Base-by-base conservation (phyloP, 1,284 basidiomycete genomes). In the Ustilago shanxiensis region DNA sequence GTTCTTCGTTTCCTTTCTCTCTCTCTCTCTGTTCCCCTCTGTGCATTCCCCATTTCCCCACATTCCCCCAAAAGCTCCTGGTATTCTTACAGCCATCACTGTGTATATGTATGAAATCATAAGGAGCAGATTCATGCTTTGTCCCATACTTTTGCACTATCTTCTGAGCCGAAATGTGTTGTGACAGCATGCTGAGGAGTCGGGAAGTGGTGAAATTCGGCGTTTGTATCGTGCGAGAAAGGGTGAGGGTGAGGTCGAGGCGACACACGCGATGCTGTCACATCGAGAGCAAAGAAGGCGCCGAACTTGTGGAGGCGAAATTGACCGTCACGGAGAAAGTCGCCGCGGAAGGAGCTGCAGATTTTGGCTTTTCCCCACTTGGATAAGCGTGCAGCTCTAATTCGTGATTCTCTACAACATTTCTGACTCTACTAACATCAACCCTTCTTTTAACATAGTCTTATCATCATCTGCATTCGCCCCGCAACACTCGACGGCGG, bases 11-110 rank as follows among this genome's bases (percentile, higher is more conserved):
- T 16, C 35, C 35, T 20, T n/a, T 26, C 31, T 14, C 35, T 31
- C 28, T 10, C 26, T 44, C 52, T 54, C 37, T 18, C 52, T 47
- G 24, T 44, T 18, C n/a, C 24, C 31, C 28, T 35, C 16, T 54
- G 28, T 49, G 41, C 60, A 45, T 62, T 55, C 41, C 60, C 60
- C 55, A 35, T 39, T n/a, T n/a, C 24, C 33, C 39, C 53, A n/a
- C 13, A 33, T 26, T 39, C 49, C 56, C 72, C 22, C 54, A 63
- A 69, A 63, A 62, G 55, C 63, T 60, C 60, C 60, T 60, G 33
- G n/a, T n/a, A n/a, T 49, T 35, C 51, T 45, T 29, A 41, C 47
- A 24, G 37, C 13, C 20, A 28, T 53, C 55, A 14, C 35, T 58
- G 47, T 58, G 66, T 68, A 62, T 61, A 58, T 50, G 62, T 61